Base-by-base conservation (phyloP, 352 stramenopile genomes). In the Globisporangium camurandrum region DNA sequence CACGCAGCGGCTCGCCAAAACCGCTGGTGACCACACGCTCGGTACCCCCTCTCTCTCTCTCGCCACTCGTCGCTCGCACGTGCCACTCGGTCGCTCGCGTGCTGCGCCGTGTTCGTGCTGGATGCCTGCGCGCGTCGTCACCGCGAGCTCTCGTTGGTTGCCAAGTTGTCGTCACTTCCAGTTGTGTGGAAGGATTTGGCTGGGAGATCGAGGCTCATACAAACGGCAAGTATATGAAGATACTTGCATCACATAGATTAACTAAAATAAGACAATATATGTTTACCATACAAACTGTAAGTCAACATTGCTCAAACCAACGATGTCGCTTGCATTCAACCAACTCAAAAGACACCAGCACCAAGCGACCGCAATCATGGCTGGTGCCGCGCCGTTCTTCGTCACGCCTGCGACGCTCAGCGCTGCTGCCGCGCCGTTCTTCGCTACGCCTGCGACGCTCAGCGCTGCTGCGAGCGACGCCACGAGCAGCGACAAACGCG, bases 1-100 rank as follows among this genome's bases (percentile, higher is more conserved):
- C 66, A 36, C 57, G 56, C 56, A 57, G 59, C 66, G 59, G 77
- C 67, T 88, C 75, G 77, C 76, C 76, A 81, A 83, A 85, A 73
- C 71, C 74, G 62, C 66, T 65, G 74, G 70, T 67, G 61, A 71
- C 55, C 66, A 48, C n/a, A n/a, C 27, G 14, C 40, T 43, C 40
- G 16, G 9, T 16, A 14, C 23, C 44, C 42, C 42, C 46, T 17
- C 14, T 9, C 27, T 17, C 22, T 22, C 22, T 44, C 16, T 17
- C 22, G 47, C 8, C 28, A 39, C 17, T 20, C 28, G 36, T 7
- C 23, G 26, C 27, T 24, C n/a, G 6, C 33, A 20, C 33, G 10
- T 17, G 17, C 14, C 33, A 14, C 17, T 41, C 36, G 16, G 16
- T 22, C 12, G 28, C 43, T 36, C 45, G 33, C 31, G 45, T 36